Conservation (phyloP, 345 rosid species). For the Arabidopsis thaliana region DNA sequence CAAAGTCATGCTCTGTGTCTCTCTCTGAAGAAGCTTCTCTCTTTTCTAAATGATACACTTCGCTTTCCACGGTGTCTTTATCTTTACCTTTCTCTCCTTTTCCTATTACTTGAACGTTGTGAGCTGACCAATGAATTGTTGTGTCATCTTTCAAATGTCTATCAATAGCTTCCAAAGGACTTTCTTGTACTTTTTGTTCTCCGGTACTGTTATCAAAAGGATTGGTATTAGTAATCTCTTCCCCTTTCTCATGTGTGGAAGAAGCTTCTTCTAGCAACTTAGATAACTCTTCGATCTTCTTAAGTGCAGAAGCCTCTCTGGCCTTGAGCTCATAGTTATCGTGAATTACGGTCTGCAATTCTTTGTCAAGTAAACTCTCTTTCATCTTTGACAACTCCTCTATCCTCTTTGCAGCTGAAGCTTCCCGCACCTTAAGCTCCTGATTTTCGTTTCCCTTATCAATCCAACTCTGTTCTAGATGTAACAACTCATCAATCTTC, state of each 20-base stretch:
- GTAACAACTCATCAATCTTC: conserved; percentile 41
- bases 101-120: conserved; percentile 48
- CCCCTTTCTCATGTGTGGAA: conserved; percentile 35
- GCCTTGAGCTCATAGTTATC: conserved; percentile 34
- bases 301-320: conserved; percentile 68
- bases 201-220: conserved; percentile 42
- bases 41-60: conserved; percentile 86
- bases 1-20: conserved; percentile 68
- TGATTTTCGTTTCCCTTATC: conserved; percentile 32
- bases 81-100: conserved; percentile 64
- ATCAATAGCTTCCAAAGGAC: conserved; percentile 46
- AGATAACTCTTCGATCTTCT: conserved; percentile 39
- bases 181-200: conserved; percentile 50
- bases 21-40: conserved; percentile 81
- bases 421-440: conserved; percentile 35
- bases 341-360: conserved; percentile 50
- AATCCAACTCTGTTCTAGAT: conserved; percentile 41
- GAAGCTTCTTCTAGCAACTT: conserved; percentile 36
- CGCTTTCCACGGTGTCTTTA: conserved; percentile 63
- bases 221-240: conserved; percentile 60
- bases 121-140: conserved; percentile 28
- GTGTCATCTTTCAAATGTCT: conserved; percentile 37
- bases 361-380: conserved; percentile 74
- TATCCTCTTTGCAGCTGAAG: conserved; percentile 35
- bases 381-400: conserved; percentile 52